phyloP scores from a whole-genome alignment of 2,329 filamentous ascomycete species.

The Botrytis squamosa region DNA sequence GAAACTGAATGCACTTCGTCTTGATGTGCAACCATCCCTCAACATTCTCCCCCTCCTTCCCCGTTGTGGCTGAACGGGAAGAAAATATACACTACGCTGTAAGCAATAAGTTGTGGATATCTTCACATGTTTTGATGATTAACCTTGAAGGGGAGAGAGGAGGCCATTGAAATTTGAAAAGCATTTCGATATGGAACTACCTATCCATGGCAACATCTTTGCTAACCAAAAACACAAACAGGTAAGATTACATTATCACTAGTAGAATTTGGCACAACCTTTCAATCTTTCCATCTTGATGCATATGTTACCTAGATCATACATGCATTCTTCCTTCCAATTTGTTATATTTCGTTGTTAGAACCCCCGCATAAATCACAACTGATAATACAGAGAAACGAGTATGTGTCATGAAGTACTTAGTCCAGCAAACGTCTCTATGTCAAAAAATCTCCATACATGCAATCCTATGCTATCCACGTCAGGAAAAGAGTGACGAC shows the following conservation, averaged over 20 bases:
- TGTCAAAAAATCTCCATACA: background rate
- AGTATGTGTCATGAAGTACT: background rate
- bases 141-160: background rate
- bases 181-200: background rate
- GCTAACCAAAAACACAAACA: background rate
- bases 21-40: background rate
- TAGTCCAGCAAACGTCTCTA: background rate
- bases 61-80: constrained; percentile 1
- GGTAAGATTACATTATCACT: background rate
- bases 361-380: background rate
- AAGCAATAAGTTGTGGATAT: background rate
- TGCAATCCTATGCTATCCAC: constrained; percentile 7
- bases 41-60: background rate
- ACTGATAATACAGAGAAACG: background rate
- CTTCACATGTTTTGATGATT: constrained; percentile 6
- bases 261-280: background rate
- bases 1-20: background rate
- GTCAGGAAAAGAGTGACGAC: background rate
- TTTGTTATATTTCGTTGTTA: background rate
- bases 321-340: background rate
- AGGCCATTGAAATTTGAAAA: background rate
- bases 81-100: background rate
- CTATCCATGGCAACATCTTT: background rate
- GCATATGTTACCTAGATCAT: background rate
- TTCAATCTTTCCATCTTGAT: background rate